A percentile compares a stretch with the other conserved stretches of the same genome.
Conservation (phyloP, 75 land plant species). For the Pinus tabuliformis region DNA sequence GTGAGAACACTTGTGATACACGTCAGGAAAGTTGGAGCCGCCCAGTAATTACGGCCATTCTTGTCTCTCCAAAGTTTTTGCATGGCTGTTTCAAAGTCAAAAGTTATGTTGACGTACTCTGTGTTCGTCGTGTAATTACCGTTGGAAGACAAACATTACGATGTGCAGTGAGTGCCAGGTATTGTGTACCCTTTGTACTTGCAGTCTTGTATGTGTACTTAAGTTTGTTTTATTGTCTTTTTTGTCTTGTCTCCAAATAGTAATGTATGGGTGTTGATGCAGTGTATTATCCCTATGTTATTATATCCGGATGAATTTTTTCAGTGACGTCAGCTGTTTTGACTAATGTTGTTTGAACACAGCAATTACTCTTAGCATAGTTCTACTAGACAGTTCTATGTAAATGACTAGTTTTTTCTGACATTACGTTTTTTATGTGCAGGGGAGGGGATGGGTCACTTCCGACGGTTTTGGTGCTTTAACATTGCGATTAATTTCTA, state of each 20-base stretch:
- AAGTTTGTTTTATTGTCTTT: neutral
- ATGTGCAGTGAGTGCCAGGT: conserved; percentile 16
- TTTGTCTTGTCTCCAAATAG: conserved; percentile 8
- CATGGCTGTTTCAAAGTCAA: conserved; percentile 16
- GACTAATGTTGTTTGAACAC: too few relatives aligned
- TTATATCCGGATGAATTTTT: too few relatives aligned
- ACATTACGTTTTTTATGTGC: too few relatives aligned
- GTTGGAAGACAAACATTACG: conserved; percentile 14
- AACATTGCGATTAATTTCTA: too few relatives aligned
- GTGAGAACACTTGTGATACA: conserved; percentile 11
- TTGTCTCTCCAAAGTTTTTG: conserved; percentile 12
- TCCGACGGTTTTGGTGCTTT: too few relatives aligned
- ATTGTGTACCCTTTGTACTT: conserved; percentile 13
- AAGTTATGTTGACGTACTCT: conserved; percentile 8
- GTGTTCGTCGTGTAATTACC: conserved; percentile 11
- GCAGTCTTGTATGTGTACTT: conserved; percentile 2
- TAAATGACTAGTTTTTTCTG: too few relatives aligned
- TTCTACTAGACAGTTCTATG: too few relatives aligned
- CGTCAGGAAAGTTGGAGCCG: conserved; percentile 12
- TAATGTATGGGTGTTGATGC: conserved; percentile 1
- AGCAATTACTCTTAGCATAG: too few relatives aligned
- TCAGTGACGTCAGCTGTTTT: too few relatives aligned
- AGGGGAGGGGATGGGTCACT: too few relatives aligned
- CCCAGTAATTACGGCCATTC: conserved; percentile 12
- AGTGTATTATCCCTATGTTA: too few relatives aligned